Evolutionary conservation across 2,329 filamentous ascomycete genomes (phyloP).

Genomic region (Pyricularia pennisetigena): DNA sequence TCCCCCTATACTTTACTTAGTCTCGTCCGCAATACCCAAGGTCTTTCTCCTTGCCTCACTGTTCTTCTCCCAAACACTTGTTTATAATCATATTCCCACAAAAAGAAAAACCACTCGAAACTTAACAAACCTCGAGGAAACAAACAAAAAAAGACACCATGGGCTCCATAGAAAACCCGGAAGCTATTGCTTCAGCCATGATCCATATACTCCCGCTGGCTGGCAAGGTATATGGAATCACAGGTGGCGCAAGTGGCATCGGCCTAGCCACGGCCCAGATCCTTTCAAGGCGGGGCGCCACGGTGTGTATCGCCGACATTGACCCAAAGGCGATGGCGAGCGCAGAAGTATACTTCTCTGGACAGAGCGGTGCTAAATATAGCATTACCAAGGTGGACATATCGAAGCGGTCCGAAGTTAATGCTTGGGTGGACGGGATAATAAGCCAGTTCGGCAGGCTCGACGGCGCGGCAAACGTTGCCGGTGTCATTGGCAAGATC

Average conservation of each 20-base stretch:
- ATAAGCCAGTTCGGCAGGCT: constrained; percentile 40
- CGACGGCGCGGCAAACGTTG: constrained; percentile 45
- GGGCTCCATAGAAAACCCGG: constrained; percentile 1
- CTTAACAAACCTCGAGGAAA: neutral
- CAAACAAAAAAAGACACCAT: neutral
- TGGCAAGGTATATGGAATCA: constrained; percentile 33
- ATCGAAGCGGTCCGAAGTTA: constrained; percentile 34
- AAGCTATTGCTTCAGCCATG: neutral
- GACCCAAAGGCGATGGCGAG: constrained; percentile 18
- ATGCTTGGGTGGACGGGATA: constrained; percentile 36
- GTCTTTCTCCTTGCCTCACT: neutral
- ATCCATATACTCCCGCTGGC: neutral
- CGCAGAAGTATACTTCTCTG: constrained; percentile 20
- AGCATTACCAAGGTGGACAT: constrained; percentile 35
- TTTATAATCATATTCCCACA: neutral
- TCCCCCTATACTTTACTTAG: neutral
- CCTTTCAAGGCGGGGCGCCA: constrained; percentile 24
- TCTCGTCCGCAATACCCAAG: neutral
- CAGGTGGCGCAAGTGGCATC: constrained; percentile 27
- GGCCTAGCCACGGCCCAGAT: constrained; percentile 29
- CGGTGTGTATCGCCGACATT: constrained; percentile 29
- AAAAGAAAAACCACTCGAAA: neutral
- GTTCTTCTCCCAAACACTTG: neutral
- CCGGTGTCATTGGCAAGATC: constrained; percentile 35
- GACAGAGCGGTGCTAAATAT: constrained; percentile 15